A percentile compares a stretch with the other conserved stretches of the same genome.
These are phyloP conservation scores for Yamadazyma dushanensis DNA, from an alignment of 1,139 yeast species.

Conservation along the genomic window DNA sequence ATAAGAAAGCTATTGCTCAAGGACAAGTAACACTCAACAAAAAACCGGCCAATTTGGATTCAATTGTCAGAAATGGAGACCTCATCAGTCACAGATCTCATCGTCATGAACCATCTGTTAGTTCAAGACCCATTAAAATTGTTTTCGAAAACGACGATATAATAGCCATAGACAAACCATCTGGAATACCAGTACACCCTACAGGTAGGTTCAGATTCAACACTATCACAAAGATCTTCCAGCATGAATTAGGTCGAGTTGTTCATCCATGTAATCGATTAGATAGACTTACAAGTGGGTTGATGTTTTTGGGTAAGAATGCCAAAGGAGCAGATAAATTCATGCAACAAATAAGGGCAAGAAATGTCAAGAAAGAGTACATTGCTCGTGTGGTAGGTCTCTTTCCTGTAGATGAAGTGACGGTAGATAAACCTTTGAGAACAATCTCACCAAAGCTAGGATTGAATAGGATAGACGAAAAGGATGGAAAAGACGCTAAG, in stretches of 20 bases:
- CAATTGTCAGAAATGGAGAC: slow-evolving; percentile 80
- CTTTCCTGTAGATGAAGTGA: slow-evolving; percentile 60
- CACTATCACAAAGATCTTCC: slow-evolving; percentile 79
- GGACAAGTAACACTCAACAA: slow-evolving; percentile 79
- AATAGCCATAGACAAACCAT: slow-evolving; percentile 88
- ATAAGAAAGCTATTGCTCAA: slow-evolving; percentile 60
- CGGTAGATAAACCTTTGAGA: slow-evolving; percentile 66
- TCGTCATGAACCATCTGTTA: slow-evolving; percentile 89
- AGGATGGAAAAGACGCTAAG: slow-evolving; percentile 65
- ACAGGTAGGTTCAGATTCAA: slow-evolving; percentile 90
- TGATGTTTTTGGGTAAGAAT: slow-evolving; percentile 88
- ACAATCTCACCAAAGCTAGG: slow-evolving; percentile 81
- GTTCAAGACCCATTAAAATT: slow-evolving; percentile 66
- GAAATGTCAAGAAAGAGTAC: slow-evolving; percentile 80
- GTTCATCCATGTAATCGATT: slow-evolving; percentile 91
- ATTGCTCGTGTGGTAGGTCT: slow-evolving; percentile 85
- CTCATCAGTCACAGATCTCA: slow-evolving; percentile 79
- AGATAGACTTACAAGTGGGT: slow-evolving; percentile 89
- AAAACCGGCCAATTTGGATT: slow-evolving; percentile 60
- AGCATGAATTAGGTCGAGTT: slow-evolving; percentile 59
- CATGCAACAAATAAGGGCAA: slow-evolving; percentile 70
- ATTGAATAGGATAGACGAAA: slow-evolving; percentile 64
- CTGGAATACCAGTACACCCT: slow-evolving; percentile 96
- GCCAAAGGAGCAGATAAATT: slow-evolving; percentile 78
- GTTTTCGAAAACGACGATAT: slow-evolving; percentile 79